Conservation (phyloP, 768 basidiomycete genomes). For the Chalciporus piperatus region DNA sequence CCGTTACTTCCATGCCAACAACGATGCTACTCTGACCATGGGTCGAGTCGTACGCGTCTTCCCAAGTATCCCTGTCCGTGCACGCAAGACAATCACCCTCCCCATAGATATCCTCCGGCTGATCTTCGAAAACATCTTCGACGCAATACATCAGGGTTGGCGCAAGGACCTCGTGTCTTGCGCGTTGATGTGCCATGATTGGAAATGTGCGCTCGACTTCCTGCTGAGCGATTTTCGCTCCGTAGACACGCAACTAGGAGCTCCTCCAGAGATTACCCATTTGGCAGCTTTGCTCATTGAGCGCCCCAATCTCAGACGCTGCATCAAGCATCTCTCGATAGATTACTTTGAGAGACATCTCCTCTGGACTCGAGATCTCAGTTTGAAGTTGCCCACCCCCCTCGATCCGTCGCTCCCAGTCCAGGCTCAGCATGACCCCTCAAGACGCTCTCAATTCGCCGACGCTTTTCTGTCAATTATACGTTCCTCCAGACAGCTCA, state of each 20-base stretch:
- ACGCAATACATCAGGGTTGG: background rate
- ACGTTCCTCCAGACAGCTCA: background rate
- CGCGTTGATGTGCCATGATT: constrained; percentile 10
- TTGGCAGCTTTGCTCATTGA: background rate
- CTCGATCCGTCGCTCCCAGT: background rate
- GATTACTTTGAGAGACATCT: constrained; percentile 6
- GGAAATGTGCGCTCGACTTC: constrained; percentile 11
- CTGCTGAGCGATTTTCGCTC: constrained; percentile 10
- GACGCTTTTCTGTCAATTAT: constrained; percentile 4
- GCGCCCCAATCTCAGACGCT: constrained; percentile 2
- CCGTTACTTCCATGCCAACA: background rate
- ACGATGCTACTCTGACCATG: background rate
- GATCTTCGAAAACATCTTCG: constrained; percentile 5
- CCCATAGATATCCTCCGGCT: constrained; percentile 8
- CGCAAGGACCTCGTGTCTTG: constrained; percentile 2
- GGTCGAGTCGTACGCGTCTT: constrained; percentile 5
- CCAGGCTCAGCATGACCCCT: background rate
- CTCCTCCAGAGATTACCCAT: constrained; percentile 5
- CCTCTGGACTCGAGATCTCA: constrained; percentile 1
- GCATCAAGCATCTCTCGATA: constrained; percentile 9
- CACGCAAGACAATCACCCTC: background rate
- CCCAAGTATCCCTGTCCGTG: background rate
- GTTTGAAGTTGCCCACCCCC: background rate
- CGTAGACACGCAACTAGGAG: background rate
- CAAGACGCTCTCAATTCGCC: background rate